Evolutionary conservation across 2,329 filamentous ascomycete genomes (phyloP), one percentile per base, ranked within the genome.

Genomic region (Neoascochyta sp.): DNA sequence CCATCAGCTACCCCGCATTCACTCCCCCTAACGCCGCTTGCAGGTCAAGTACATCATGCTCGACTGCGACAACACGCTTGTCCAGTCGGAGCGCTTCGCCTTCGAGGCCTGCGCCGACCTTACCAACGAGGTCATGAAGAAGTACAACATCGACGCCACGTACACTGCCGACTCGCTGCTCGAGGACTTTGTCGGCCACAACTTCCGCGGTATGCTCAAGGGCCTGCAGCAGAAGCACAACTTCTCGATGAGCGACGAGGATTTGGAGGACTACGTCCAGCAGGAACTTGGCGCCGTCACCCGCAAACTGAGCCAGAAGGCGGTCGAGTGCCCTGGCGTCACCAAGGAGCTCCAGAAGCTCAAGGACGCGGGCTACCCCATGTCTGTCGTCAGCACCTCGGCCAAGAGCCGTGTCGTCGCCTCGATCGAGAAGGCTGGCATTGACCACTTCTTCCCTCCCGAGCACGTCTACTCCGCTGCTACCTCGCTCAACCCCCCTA

Each of bases 61-160:
- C 60, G 69, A 73, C 65, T 73, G 74, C 65, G 72, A 95, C 77
- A 95, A 95, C 76, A 95, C 88, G 44, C 86, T 95, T 62, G 87
- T 92, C 62, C 79, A 92, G 53, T 93, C 86, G 32, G 89, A 95
- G 71, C 81, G 85, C 56, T 76, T 94, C 51, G 88, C 88, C 60
- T 94, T 95, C 64, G 86, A 90, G 68, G 88, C 86, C 48, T 94
- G 86, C 66, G 86, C 88, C 54, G 83, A 86, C 39, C 80, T 95
- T 45, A 83, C 87, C 72, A 95, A 95, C 69, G 73, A 87, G 64
- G 86, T 94, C 62, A 79, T 90, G 61, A 72, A 74, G 50, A 74
- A 75, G 55, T 74, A 82, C 56, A 68, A 73, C 50, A 72, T 87
- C 53, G 68, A 73, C 51, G 71, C 86, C 52, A 56, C 71, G 15